Conservation (phyloP, 352 stramenopile species). For the Globisporangium canariense region DNA sequence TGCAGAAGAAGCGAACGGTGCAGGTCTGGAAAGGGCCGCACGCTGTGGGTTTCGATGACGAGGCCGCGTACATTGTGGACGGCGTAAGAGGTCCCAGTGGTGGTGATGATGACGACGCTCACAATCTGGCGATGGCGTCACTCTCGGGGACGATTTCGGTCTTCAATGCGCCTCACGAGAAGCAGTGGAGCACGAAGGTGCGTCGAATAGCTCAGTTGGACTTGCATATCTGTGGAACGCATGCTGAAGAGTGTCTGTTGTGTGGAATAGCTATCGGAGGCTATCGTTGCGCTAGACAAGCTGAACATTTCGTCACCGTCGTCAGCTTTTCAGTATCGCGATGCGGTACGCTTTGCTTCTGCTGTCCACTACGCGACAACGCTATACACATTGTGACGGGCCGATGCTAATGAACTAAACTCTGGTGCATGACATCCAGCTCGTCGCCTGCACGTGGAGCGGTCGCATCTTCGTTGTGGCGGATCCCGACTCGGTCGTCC, state of each 20-base stretch:
- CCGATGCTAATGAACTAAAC: neutral
- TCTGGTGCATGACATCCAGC: constrained; percentile 18
- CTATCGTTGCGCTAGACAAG: constrained; percentile 49
- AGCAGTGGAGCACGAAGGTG: constrained; percentile 50
- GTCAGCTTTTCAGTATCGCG: neutral
- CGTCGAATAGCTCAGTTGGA: neutral
- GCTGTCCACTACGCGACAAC: neutral
- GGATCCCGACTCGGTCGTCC: constrained; percentile 37
- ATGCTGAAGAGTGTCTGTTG: neutral
- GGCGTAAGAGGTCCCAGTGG: constrained; percentile 22
- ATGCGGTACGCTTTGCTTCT: constrained; percentile 11
- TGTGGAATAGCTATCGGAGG: constrained; percentile 38
- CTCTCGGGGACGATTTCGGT: constrained; percentile 37
- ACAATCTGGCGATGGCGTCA: constrained; percentile 32
- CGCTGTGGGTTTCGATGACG: constrained; percentile 11
- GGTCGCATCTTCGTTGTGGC: constrained; percentile 53
- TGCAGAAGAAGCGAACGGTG: constrained; percentile 21
- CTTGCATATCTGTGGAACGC: neutral
- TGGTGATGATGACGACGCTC: constrained; percentile 13
- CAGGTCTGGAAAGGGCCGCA: constrained; percentile 35
- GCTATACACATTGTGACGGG: neutral
- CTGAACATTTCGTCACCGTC: constrained; percentile 13
- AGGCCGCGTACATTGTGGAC: constrained; percentile 47
- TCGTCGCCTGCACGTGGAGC: constrained; percentile 73
- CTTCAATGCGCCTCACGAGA: constrained; percentile 32